phyloP scores from a whole-genome alignment of 2,329 filamentous ascomycete species.

The Neopestalotiopsis rosae region DNA sequence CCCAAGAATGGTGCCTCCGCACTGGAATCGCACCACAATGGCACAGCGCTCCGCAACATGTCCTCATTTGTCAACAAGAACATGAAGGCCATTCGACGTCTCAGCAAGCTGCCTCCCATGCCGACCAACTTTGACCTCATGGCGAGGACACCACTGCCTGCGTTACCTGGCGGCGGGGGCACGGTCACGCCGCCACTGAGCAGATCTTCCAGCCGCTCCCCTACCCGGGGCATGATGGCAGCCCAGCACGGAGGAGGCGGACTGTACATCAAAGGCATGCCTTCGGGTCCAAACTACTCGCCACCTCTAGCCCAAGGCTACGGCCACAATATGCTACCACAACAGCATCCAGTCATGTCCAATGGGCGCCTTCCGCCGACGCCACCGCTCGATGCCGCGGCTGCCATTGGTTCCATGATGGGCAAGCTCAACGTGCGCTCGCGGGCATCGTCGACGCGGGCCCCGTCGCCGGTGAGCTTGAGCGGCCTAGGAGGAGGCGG shows the following conservation, averaged over 20 bases:
- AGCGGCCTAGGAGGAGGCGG: background rate
- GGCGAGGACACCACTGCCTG: slow-evolving; percentile 18
- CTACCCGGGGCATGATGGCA: slow-evolving; percentile 21
- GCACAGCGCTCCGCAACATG: slow-evolving; percentile 49
- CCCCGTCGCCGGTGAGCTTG: slow-evolving; percentile 23
- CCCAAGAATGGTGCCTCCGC: slow-evolving; percentile 40
- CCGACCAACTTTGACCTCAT: slow-evolving; percentile 39
- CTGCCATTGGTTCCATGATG: slow-evolving; percentile 39
- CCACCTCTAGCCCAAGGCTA: background rate
- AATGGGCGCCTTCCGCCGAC: slow-evolving; percentile 26
- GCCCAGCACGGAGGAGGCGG: background rate
- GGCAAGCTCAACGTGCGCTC: slow-evolving; percentile 39
- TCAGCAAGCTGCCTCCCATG: slow-evolving; percentile 44
- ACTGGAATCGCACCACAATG: slow-evolving; percentile 48
- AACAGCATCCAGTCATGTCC: background rate
- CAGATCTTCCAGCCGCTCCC: slow-evolving; percentile 36
- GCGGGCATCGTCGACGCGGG: slow-evolving; percentile 25
- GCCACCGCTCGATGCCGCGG: slow-evolving; percentile 32
- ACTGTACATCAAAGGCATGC: slow-evolving; percentile 14
- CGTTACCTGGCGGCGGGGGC: slow-evolving; percentile 7
- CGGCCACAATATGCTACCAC: background rate
- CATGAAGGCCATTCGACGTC: slow-evolving; percentile 46
- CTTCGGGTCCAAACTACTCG: slow-evolving; percentile 19
- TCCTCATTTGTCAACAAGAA: slow-evolving; percentile 49
- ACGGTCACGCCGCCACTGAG: slow-evolving; percentile 40